phyloP scores from a whole-genome alignment of 2,329 filamentous ascomycete species.

The Pleoardoris graminearum region DNA sequence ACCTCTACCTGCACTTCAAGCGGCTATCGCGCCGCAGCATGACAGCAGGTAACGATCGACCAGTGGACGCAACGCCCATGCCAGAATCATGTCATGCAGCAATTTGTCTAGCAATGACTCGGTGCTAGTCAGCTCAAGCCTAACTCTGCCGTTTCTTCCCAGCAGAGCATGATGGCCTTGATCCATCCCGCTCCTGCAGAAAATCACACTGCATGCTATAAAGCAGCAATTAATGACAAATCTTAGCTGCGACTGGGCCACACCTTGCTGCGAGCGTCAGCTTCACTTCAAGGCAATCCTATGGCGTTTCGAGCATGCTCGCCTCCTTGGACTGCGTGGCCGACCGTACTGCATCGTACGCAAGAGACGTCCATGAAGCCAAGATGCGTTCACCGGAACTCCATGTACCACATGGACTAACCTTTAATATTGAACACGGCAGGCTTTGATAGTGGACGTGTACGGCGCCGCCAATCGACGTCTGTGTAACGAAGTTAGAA shows the following conservation, averaged over 20 bases:
- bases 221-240: constrained; percentile 5
- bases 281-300: constrained; percentile 4
- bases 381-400: not conserved
- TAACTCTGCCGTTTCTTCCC: not conserved
- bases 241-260: constrained; percentile 5
- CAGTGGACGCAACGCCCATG: not conserved
- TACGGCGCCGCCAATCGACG: not conserved
- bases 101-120: not conserved
- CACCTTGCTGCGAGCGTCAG: not conserved
- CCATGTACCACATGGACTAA: not conserved
- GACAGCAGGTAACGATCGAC: constrained; percentile 6
- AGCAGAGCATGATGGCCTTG: constrained; percentile 6
- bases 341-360: not conserved
- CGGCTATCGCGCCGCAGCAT: constrained; percentile 13
- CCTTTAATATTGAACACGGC: not conserved
- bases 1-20: constrained; percentile 5
- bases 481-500: not conserved
- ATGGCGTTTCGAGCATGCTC: not conserved
- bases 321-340: not conserved
- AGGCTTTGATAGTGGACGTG: not conserved
- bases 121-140: constrained; percentile 10
- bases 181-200: constrained; percentile 19
- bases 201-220: constrained; percentile 22
- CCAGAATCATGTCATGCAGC: not conserved
- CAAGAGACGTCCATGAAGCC: not conserved